Conservation (phyloP, 192 early-diverging fungal species). For the Umbelopsis ramanniana region DNA sequence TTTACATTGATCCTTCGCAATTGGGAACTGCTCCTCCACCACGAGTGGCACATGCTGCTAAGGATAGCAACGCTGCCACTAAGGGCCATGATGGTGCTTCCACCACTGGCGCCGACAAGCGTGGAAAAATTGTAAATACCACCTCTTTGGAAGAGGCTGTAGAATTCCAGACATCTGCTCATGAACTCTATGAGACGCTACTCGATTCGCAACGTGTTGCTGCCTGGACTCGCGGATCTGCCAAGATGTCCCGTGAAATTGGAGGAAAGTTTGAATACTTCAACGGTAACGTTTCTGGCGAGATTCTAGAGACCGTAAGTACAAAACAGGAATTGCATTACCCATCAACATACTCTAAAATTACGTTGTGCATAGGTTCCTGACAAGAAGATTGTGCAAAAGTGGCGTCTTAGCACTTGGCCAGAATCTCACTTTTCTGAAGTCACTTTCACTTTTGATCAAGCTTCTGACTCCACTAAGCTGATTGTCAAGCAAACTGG, state of each 20-base stretch:
- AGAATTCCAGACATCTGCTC: slow-evolving; percentile 83
- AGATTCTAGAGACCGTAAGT: slow-evolving; percentile 69
- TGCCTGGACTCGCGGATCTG: slow-evolving; percentile 80
- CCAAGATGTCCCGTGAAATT: slow-evolving; percentile 39
- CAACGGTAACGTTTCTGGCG: slow-evolving; percentile 87
- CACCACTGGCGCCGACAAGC: slow-evolving; percentile 3
- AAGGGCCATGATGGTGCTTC: slow-evolving; percentile 15
- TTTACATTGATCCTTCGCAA: slow-evolving; percentile 73
- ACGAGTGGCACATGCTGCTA: slow-evolving; percentile 32
- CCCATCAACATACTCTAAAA: not conserved
- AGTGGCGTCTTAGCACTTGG: slow-evolving; percentile 89
- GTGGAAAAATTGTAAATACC: slow-evolving; percentile 55
- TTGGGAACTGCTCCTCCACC: slow-evolving; percentile 44
- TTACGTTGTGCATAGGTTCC: slow-evolving; percentile 34
- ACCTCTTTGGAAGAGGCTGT: slow-evolving; percentile 72
- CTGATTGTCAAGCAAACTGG: slow-evolving; percentile 79
- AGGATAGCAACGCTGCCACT: slow-evolving; percentile 19
- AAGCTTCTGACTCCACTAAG: slow-evolving; percentile 66
- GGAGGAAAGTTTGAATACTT: slow-evolving; percentile 78
- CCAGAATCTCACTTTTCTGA: slow-evolving; percentile 83
- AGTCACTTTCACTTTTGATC: slow-evolving; percentile 76
- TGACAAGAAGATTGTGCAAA: slow-evolving; percentile 81
- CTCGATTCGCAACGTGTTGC: slow-evolving; percentile 72
- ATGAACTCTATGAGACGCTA: slow-evolving; percentile 82
- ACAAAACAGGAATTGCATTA: not conserved